Percentiles rank a stretch among this genome's conserved stretches.
These are phyloP conservation scores for Alternaria sp. DNA, from an alignment of 2,329 filamentous ascomycete genomes.

Conservation along the genomic window DNA sequence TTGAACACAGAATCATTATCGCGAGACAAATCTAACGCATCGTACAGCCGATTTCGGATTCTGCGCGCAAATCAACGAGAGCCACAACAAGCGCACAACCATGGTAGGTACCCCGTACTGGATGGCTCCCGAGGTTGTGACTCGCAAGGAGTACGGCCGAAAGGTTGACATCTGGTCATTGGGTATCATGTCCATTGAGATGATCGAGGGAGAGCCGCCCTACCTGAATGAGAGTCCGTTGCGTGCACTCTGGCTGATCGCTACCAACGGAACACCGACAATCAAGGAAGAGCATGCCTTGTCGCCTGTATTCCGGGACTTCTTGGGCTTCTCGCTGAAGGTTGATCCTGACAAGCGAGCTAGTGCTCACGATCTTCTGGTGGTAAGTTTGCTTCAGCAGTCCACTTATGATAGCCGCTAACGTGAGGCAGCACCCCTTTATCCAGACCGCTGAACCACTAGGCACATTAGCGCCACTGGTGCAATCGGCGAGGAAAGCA, in stretches of 20 bases:
- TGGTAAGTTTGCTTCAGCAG: constrained; percentile 67
- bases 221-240: constrained; percentile 96
- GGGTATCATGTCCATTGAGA: constrained; percentile 99
- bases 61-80: constrained; percentile 97
- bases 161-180: constrained; percentile 99
- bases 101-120: constrained; percentile 99
- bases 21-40: constrained; percentile 11
- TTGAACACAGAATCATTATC: constrained; percentile 6
- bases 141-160: constrained; percentile 94
- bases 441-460: constrained; percentile 63
- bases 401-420: constrained; percentile 12
- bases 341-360: constrained; percentile 97
- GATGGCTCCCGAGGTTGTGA: constrained; percentile 99
- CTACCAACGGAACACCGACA: constrained; percentile 91
- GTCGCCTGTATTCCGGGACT: constrained; percentile 85
- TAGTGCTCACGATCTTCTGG: constrained; percentile 90
- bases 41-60: constrained; percentile 91
- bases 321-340: constrained; percentile 90
- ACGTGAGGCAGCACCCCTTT: constrained; percentile 54
- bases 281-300: constrained; percentile 93
- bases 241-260: constrained; percentile 92
- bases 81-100: constrained; percentile 95
- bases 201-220: constrained; percentile 98
- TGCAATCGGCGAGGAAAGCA: constrained; percentile 84
- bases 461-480: constrained; percentile 82